Evolutionary conservation across 768 basidiomycete species (phyloP).

Genomic region (Trametes coccinea): DNA sequence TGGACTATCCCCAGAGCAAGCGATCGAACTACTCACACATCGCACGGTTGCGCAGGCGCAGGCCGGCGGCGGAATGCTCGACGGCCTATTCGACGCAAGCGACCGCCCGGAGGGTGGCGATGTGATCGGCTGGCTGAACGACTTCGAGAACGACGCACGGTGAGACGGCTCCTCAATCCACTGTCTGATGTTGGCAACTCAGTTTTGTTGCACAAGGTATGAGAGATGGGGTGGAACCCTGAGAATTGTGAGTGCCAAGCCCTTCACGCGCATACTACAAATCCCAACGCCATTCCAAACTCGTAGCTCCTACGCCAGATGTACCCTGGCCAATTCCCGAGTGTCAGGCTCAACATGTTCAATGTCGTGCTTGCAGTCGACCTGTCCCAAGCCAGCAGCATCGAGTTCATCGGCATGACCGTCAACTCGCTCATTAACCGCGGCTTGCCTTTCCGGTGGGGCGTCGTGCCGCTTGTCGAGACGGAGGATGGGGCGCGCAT

Average conservation of each 20-base stretch:
- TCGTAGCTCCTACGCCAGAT: constrained; percentile 70
- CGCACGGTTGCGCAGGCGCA: constrained; percentile 53
- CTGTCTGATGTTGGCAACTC: not conserved
- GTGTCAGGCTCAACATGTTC: constrained; percentile 74
- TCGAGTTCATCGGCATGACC: constrained; percentile 64
- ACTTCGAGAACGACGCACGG: constrained; percentile 80
- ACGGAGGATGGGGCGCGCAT: constrained; percentile 57
- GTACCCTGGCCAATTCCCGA: constrained; percentile 79
- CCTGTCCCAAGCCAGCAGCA: constrained; percentile 58
- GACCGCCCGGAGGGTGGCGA: constrained; percentile 79
- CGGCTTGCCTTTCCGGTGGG: constrained; percentile 78
- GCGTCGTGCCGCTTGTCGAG: constrained; percentile 75
- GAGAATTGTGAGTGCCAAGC: constrained; percentile 6
- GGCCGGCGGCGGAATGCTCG: constrained; percentile 49
- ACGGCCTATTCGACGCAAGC: constrained; percentile 88
- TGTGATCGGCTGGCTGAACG: constrained; percentile 86
- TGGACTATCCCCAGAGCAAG: constrained; percentile 63
- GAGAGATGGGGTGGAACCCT: constrained; percentile 25
- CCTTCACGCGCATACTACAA: too few relatives aligned
- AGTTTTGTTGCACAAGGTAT: constrained; percentile 17
- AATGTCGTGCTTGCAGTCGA: constrained; percentile 85
- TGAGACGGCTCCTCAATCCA: constrained; percentile 34
- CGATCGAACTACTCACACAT: constrained; percentile 74
- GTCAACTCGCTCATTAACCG: constrained; percentile 72
- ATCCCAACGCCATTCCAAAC: too few relatives aligned